phyloP scores from a whole-genome alignment of 352 stramenopile species.

The Phytophthora hybrid region DNA sequence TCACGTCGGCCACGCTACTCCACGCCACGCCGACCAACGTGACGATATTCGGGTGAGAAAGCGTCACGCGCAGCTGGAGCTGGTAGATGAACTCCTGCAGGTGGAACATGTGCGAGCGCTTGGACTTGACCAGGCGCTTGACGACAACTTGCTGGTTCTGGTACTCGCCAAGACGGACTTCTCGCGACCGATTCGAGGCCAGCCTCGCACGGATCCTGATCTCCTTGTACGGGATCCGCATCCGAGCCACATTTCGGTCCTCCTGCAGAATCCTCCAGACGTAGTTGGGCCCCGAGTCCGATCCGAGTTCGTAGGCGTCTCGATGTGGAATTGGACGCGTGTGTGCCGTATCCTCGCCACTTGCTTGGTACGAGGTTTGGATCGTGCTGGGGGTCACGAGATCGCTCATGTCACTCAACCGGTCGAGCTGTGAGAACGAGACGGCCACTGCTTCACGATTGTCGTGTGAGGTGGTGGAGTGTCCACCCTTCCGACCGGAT shows the following conservation, averaged over 20 bases:
- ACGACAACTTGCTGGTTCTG: slow-evolving; percentile 42
- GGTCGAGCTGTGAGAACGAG: slow-evolving; percentile 21
- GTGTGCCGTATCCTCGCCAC: slow-evolving; percentile 11
- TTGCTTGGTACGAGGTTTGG: slow-evolving; percentile 8
- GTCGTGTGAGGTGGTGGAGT: neutral
- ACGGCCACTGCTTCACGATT: slow-evolving; percentile 20
- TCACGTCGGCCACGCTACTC: slow-evolving; percentile 49
- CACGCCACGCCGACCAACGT: slow-evolving; percentile 53
- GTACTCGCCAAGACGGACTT: slow-evolving; percentile 48
- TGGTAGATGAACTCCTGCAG: slow-evolving; percentile 50
- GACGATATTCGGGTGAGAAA: slow-evolving; percentile 52
- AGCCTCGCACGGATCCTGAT: slow-evolving; percentile 32
- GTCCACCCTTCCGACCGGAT: neutral
- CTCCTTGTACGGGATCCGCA: slow-evolving; percentile 39
- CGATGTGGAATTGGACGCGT: slow-evolving; percentile 7
- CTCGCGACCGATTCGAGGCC: slow-evolving; percentile 39
- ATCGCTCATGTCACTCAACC: slow-evolving; percentile 11
- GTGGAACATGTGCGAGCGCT: slow-evolving; percentile 33
- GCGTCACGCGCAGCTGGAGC: slow-evolving; percentile 38
- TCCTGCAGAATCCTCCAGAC: slow-evolving; percentile 24
- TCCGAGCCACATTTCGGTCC: slow-evolving; percentile 23
- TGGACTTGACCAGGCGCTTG: slow-evolving; percentile 50
- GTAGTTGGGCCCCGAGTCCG: slow-evolving; percentile 24
- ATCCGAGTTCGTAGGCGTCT: slow-evolving; percentile 29
- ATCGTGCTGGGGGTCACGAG: slow-evolving; percentile 7